Evolutionary conservation across 2,329 filamentous ascomycete genomes (phyloP).

Genomic region (Neocatenulostroma microsporum): DNA sequence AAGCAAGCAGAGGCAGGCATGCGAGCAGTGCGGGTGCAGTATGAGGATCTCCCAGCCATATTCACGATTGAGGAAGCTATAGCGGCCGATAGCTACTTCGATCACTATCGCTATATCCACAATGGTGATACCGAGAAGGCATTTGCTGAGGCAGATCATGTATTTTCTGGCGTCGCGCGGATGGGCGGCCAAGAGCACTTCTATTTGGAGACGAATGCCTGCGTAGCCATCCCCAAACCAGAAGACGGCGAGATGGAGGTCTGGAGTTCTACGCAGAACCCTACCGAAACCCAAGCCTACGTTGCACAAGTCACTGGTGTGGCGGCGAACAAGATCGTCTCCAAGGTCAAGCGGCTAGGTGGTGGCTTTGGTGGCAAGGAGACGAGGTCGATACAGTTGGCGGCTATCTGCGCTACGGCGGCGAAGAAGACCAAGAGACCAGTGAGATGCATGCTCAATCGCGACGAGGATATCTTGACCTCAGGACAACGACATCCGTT

Average conservation of each 20-base stretch:
- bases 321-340: constrained; percentile 79
- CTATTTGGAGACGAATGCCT: constrained; percentile 89
- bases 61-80: constrained; percentile 96
- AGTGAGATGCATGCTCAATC: constrained; percentile 90
- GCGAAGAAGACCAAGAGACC: constrained; percentile 77
- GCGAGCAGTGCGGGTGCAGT: constrained; percentile 76
- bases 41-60: constrained; percentile 82
- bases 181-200: constrained; percentile 99
- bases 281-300: constrained; percentile 84
- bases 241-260: constrained; percentile 96
- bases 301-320: constrained; percentile 77
- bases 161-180: constrained; percentile 72
- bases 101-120: constrained; percentile 73
- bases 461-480: constrained; percentile 90
- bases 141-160: constrained; percentile 69
- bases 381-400: constrained; percentile 74
- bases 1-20: constrained; percentile 71
- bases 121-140: constrained; percentile 72
- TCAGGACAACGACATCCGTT: constrained; percentile 93
- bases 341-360: constrained; percentile 83
- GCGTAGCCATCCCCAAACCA: constrained; percentile 73
- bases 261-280: constrained; percentile 87
- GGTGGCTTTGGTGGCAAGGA: constrained; percentile 97
- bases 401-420: constrained; percentile 73
- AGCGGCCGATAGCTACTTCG: constrained; percentile 77